Conservation (phyloP, 1,139 yeast species). For the Yamadazyma conglobata region DNA sequence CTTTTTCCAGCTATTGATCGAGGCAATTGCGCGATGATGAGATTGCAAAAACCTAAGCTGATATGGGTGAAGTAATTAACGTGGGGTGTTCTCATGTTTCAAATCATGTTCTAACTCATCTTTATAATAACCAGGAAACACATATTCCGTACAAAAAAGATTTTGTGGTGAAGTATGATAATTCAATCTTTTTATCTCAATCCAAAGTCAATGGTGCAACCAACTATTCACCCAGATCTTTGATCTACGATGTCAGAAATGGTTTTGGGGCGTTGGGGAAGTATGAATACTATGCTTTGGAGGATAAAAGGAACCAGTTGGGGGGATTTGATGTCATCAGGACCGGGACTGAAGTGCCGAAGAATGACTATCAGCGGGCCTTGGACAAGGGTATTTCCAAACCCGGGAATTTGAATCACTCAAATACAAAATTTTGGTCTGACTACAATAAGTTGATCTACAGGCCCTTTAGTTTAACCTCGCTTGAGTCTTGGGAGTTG, state of each 20-base stretch:
- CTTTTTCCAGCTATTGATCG: slow-evolving; percentile 3
- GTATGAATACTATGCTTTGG: slow-evolving; percentile 43
- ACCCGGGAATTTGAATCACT: slow-evolving; percentile 27
- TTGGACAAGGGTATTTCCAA: slow-evolving; percentile 47
- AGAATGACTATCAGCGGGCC: slow-evolving; percentile 58
- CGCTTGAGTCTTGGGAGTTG: slow-evolving; percentile 54
- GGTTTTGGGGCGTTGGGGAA: slow-evolving; percentile 63
- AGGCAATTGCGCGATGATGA: slow-evolving; percentile 1
- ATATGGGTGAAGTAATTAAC: slow-evolving; percentile 72
- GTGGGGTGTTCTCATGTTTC: slow-evolving; percentile 69
- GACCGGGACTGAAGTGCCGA: slow-evolving; percentile 18
- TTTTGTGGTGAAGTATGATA: slow-evolving; percentile 26
- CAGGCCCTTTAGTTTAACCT: slow-evolving; percentile 56
- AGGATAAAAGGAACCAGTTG: slow-evolving; percentile 2
- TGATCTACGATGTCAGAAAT: slow-evolving; percentile 70
- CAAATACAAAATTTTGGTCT: slow-evolving; percentile 68
- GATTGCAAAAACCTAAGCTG: not conserved
- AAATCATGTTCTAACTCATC: slow-evolving; percentile 72
- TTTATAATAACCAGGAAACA: slow-evolving; percentile 75
- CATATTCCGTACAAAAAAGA: slow-evolving; percentile 51
- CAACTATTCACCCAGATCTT: slow-evolving; percentile 75
- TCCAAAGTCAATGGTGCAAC: slow-evolving; percentile 41
- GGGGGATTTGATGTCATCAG: slow-evolving; percentile 14
- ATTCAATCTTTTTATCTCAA: slow-evolving; percentile 28
- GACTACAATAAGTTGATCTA: slow-evolving; percentile 72